Conservation (phyloP, 768 basidiomycete species). For the Termitomyces sp. region DNA sequence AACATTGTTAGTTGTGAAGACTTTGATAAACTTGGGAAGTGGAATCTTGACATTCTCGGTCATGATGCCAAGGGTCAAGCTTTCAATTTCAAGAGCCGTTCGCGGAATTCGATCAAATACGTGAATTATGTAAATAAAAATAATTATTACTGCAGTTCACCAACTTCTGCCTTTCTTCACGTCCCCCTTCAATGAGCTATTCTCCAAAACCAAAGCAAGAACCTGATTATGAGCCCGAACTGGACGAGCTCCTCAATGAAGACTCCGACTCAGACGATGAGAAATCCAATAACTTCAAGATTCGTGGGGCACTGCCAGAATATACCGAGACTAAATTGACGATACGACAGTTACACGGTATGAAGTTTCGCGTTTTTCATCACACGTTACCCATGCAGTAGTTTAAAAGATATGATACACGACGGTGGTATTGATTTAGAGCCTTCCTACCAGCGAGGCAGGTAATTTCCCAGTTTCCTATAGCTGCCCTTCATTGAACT, state of each 20-base stretch:
- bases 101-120: background rate
- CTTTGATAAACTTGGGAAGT: slow-evolving; percentile 61
- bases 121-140: background rate
- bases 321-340: slow-evolving; percentile 36
- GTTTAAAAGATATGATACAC: slow-evolving; percentile 51
- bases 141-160: background rate
- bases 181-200: slow-evolving; percentile 2
- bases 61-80: slow-evolving; percentile 9
- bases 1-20: slow-evolving; percentile 53
- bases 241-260: slow-evolving; percentile 46
- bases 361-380: slow-evolving; percentile 11
- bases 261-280: slow-evolving; percentile 35
- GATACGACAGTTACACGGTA: slow-evolving; percentile 43
- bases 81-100: too few species aligned
- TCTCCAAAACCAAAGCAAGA: slow-evolving; percentile 8
- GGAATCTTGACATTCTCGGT: slow-evolving; percentile 41
- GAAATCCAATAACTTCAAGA: slow-evolving; percentile 36
- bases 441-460: slow-evolving; percentile 71
- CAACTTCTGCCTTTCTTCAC: background rate
- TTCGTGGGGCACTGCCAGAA: slow-evolving; percentile 34
- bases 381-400: background rate
- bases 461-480: slow-evolving; percentile 3
- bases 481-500: background rate
- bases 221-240: slow-evolving; percentile 27
- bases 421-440: slow-evolving; percentile 65